Base-by-base conservation (phyloP, 805 yeast genomes). In the Scheffersomyces amazonensis region DNA sequence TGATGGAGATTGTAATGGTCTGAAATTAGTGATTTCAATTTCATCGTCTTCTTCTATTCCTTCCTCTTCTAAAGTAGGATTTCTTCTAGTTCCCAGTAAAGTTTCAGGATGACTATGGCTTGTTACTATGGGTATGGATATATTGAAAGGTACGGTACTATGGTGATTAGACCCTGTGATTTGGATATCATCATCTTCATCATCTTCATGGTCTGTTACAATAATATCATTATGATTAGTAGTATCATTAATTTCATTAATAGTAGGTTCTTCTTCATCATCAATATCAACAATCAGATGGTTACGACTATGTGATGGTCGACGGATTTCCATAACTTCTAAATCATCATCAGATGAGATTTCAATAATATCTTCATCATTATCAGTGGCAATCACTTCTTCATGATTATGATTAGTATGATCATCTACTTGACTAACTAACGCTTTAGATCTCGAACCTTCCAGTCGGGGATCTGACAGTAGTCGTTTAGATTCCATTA, bases 1-100 rank as follows among this genome's bases (percentile, higher is more conserved):
- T 16, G 24, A 33, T 15, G 42, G 39, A 5, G 44, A 20, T 3
- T 34, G 39, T 11, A 47, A 32, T 11, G 57, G 53, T 12, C 58
- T 40, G 32, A 54, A 60, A 34, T 54, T 50, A 12, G 56, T 29
- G 16, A 57, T 49, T 41, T 53, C 44, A 9, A 57, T 40, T 16
- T 55, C 61, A 32, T 53, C 52, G 16, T 39, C 46, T 28, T 6
- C 22, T 20, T 33, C 50, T 21, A 21, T 44, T 37, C n/a, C 44
- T 29, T 9, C 40, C 20, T 22, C 27, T 35, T 19, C 44, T 32
- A 15, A 8, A 13, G 15, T 6, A 4, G n/a, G n/a, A n/a, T n/a
- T n/a, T n/a, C n/a, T n/a, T n/a, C n/a, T n/a, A n/a, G n/a, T n/a
- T n/a, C n/a, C n/a, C n/a, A n/a, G n/a, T n/a, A n/a, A n/a, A n/a